Evolutionary conservation across 495 filamentous ascomycete species (phyloP).

Genomic region (Aspergillus cavernicola): DNA sequence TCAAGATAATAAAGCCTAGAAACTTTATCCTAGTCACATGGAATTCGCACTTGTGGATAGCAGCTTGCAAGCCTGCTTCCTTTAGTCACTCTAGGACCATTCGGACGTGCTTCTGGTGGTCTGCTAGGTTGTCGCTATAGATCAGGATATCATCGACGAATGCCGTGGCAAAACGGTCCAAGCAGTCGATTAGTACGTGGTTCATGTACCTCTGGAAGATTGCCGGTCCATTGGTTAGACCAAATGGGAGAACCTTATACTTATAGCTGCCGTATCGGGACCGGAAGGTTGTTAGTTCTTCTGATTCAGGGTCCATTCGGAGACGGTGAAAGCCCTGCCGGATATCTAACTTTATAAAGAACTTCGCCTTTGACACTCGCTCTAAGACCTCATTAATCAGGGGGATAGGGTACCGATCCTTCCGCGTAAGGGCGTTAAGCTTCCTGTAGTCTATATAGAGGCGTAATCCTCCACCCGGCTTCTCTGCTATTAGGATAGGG

Average conservation of each 20-base stretch:
- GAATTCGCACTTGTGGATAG: conserved; percentile 30
- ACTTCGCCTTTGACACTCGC: conserved; percentile 22
- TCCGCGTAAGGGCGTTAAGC: conserved; percentile 43
- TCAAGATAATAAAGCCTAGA: conserved; percentile 21
- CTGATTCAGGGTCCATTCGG: conserved; percentile 15
- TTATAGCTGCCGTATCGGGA: conserved; percentile 27
- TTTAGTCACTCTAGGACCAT: conserved; percentile 16
- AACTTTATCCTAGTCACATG: conserved; percentile 17
- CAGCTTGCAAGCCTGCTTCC: conserved; percentile 11
- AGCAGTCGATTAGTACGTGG: too few relatives aligned
- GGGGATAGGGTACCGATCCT: conserved; percentile 43
- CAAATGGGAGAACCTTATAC: conserved; percentile 21
- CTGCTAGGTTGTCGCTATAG: conserved; percentile 24
- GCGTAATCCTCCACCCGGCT: conserved; percentile 26
- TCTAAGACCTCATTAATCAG: conserved; percentile 42
- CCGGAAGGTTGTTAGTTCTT: conserved; percentile 35
- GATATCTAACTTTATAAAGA: conserved; percentile 48
- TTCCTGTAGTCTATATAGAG: conserved; percentile 46
- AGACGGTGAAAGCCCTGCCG: conserved; percentile 37
- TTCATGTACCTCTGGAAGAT: too few relatives aligned
- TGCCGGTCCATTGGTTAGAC: too few relatives aligned
- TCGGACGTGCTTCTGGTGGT: conserved; percentile 15
- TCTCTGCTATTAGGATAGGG: conserved; percentile 35
- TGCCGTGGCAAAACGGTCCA: too few relatives aligned
- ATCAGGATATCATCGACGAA: conserved; percentile 37